Conservation (phyloP, 345 rosid genomes). For the Euphorbia tirucalli region DNA sequence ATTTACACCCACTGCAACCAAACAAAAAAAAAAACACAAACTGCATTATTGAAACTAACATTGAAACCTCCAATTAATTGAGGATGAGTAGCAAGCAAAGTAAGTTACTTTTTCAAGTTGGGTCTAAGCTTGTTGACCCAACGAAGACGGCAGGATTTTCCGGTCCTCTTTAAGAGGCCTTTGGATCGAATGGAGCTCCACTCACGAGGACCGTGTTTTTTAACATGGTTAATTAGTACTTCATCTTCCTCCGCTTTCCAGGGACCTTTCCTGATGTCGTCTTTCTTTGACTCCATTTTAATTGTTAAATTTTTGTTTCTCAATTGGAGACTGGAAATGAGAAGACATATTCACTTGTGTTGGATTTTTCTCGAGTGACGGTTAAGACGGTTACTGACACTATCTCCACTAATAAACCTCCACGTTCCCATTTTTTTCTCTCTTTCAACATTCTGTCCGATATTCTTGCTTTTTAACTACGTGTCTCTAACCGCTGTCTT, state of each 20-base stretch:
- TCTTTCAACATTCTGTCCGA: not conserved
- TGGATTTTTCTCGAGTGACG: not conserved
- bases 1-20: constrained; percentile 74
- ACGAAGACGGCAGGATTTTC: constrained; percentile 95
- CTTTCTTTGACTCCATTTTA: constrained; percentile 46
- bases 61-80: too few species aligned
- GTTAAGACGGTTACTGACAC: constrained; percentile 33
- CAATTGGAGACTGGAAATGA: not conserved
- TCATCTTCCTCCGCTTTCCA: constrained; percentile 94
- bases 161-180: constrained; percentile 80
- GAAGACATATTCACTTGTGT: not conserved
- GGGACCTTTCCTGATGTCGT: constrained; percentile 76
- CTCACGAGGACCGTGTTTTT: constrained; percentile 75
- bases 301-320: too few species aligned
- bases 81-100: too few species aligned
- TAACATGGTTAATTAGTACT: constrained; percentile 68
- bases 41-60: not conserved
- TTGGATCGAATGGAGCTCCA: constrained; percentile 99
- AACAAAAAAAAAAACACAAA: not conserved
- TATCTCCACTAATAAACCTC: constrained; percentile 17
- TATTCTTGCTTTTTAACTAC: too few species aligned
- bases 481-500: too few species aligned
- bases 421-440: constrained; percentile 17
- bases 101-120: constrained; percentile 68
- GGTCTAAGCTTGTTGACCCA: constrained; percentile 98